A percentile compares a stretch with the other conserved stretches of the same genome.
These are phyloP conservation scores for Trichocomaceae sp. DNA, from an alignment of 2,329 filamentous ascomycete species.

Conservation along the genomic window DNA sequence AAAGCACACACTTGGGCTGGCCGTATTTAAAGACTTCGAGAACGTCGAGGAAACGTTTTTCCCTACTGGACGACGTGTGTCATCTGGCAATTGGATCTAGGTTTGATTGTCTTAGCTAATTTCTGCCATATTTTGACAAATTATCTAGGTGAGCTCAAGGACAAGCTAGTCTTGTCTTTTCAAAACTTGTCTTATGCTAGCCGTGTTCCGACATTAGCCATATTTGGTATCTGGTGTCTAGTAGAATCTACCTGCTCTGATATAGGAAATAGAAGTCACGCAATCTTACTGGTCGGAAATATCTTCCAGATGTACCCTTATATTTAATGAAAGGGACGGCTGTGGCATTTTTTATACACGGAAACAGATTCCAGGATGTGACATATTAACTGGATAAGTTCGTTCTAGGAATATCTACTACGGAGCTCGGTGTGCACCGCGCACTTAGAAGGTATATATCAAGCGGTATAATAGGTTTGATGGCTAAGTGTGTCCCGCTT, in stretches of 20 bases:
- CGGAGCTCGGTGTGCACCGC: neutral
- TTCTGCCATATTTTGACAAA: too few relatives aligned
- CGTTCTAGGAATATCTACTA: neutral
- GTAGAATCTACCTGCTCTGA: neutral
- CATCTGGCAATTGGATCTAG: neutral
- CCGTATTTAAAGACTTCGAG: neutral
- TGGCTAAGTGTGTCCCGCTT: neutral
- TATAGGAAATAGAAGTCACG: neutral
- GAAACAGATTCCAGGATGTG: neutral
- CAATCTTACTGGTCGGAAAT: neutral
- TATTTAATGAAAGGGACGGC: neutral
- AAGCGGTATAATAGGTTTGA: too few relatives aligned
- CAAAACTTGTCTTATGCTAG: neutral
- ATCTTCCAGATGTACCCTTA: neutral
- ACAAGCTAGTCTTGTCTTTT: neutral
- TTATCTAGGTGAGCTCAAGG: neutral
- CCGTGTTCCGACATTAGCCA: neutral
- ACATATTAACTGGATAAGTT: neutral
- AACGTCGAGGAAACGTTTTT: neutral
- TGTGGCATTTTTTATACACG: neutral
- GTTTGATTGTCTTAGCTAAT: neutral
- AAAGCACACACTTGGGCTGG: neutral
- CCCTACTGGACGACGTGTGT: neutral
- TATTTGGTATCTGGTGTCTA: neutral
- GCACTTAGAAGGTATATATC: neutral